Conservation (phyloP, 163 green algal species). For the Chlorella variabilis region DNA sequence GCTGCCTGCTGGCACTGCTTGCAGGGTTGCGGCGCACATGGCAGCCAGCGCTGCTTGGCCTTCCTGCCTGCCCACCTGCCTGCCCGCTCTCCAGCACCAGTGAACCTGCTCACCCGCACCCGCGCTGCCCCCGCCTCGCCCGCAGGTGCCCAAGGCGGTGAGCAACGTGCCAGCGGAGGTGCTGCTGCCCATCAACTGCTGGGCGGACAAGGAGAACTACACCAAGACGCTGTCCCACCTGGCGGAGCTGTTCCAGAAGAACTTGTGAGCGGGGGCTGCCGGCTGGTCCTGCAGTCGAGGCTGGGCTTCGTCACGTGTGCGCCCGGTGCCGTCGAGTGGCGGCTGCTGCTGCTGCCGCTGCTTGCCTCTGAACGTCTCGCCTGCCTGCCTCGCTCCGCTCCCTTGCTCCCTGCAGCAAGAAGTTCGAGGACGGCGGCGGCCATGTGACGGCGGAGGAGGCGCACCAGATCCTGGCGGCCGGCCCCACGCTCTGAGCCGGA, state of each 20-base stretch:
- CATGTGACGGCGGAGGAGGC: conserved; percentile 51
- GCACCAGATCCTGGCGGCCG: conserved; percentile 46
- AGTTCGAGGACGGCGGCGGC: conserved; percentile 52
- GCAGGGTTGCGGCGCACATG: too few relatives aligned
- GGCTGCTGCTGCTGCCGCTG: too few relatives aligned
- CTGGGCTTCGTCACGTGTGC: too few relatives aligned
- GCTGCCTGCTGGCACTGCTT: too few relatives aligned
- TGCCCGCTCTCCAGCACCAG: too few relatives aligned
- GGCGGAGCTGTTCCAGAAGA: conserved; percentile 41
- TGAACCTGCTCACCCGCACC: too few relatives aligned
- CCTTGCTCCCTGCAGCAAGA: conserved; percentile 6
- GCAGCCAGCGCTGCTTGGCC: too few relatives aligned
- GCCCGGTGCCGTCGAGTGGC: too few relatives aligned
- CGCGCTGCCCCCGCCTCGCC: too few relatives aligned
- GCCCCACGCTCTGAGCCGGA: conserved; percentile 32
- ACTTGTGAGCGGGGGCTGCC: neutral
- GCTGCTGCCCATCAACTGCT: conserved; percentile 50
- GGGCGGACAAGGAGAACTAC: conserved; percentile 55
- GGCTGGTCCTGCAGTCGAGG: neutral
- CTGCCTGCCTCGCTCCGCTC: too few relatives aligned
- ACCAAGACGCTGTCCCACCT: conserved; percentile 50
- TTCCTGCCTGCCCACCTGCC: too few relatives aligned
- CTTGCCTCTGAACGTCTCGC: too few relatives aligned
- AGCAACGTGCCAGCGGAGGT: conserved; percentile 47
- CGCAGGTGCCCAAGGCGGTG: conserved; percentile 46